Base-by-base conservation (phyloP, 495 filamentous ascomycete genomes). In the Aspergillus nidulans region DNA sequence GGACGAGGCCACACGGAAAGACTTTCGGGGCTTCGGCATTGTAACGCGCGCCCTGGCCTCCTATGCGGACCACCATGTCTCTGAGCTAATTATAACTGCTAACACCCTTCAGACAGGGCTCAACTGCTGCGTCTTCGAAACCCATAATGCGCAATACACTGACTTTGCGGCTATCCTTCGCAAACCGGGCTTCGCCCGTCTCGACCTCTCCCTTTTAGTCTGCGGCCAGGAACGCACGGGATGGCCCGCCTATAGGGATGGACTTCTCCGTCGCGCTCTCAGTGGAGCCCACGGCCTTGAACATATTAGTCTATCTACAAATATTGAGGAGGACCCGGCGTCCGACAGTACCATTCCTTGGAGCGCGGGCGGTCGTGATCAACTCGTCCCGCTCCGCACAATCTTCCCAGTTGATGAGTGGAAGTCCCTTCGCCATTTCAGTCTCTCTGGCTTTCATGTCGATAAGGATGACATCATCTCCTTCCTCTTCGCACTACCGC, bases 371-470 rank as follows among this genome's bases (percentile, higher is more conserved):
- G 19, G 40, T 5, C 40, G 40, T 23, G 20, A 53, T 23, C 42
- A 32, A 15, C 38, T 59, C 25, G 48, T 61, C 18, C 56, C 57
- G 6, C 40, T 63, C 38, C 36, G 52, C 24, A 58, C 38, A 38
- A 59, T 69, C 21, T 56, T 69, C 16, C 62, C 62, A 6, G 16
- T 63, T 5, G 56, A 60, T 2, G 53, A 49, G 21, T 69, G 59
- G 57, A 41, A 57, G 20, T 48, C 53, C 2, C 61, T 69, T 10
- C 59, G 56, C 21, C 62, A 69, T 42, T 67, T 69, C 52, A 57
- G 45, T 26, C 58, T 69, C 9, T 67, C 64, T 10, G 12, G 53
- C 6, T 69, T 67, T 18, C 43, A 58, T 13, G 48, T 67, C 7
- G 40, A 21, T 24, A 57, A 63, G 26, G 28, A 18, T 13, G 60